Evolutionary conservation across 495 filamentous ascomycete species (phyloP).

Genomic region (Talaromyces stipitatus): DNA sequence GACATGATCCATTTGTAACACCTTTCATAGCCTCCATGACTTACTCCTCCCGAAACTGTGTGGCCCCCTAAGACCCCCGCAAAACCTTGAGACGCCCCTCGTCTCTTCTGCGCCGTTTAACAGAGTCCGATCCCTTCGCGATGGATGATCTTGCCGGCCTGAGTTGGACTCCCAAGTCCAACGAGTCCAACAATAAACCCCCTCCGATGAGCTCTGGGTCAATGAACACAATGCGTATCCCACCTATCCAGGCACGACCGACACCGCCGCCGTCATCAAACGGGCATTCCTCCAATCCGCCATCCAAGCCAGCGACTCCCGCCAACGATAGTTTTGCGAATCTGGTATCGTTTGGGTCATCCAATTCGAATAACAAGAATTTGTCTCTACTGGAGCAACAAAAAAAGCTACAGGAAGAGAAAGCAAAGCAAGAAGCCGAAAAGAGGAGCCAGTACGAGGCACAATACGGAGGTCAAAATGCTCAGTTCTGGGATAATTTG

Average conservation of each 20-base stretch:
- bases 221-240: slow-evolving; percentile 53
- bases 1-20: background rate
- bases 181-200: slow-evolving; percentile 34
- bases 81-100: background rate
- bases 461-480: slow-evolving; percentile 59
- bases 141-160: slow-evolving; percentile 56
- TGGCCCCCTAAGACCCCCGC: background rate
- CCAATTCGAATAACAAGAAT: slow-evolving; percentile 56
- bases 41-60: background rate
- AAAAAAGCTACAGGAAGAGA: slow-evolving; percentile 70
- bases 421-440: slow-evolving; percentile 65
- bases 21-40: background rate
- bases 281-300: slow-evolving; percentile 28
- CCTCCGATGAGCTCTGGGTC: slow-evolving; percentile 44
- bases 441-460: slow-evolving; percentile 58
- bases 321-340: slow-evolving; percentile 82
- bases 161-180: slow-evolving; percentile 40
- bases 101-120: background rate
- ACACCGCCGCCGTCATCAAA: slow-evolving; percentile 54
- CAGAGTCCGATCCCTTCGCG: background rate
- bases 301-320: slow-evolving; percentile 52
- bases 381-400: slow-evolving; percentile 81
- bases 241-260: slow-evolving; percentile 59
- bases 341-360: slow-evolving; percentile 66
- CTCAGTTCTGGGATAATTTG: slow-evolving; percentile 64